Conservation (phyloP, 805 yeast genomes). For the Metahyphopichia silvanorum region DNA sequence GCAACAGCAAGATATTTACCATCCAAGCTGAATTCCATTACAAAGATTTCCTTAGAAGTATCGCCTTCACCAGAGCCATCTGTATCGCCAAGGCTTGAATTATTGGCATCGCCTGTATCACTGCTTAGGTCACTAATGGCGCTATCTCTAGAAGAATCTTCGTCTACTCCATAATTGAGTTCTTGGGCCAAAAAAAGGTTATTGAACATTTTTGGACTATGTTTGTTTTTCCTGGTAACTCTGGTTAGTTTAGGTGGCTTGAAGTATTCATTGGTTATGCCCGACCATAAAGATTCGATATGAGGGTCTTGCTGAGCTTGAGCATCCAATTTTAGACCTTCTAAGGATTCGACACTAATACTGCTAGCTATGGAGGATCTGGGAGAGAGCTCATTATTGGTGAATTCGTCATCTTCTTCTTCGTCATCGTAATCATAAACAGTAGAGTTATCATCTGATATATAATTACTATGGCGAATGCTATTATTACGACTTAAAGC, state of each 20-base stretch:
- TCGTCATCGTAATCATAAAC: slow-evolving; percentile 22
- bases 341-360: slow-evolving; percentile 1
- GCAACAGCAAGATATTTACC: slow-evolving; percentile 85
- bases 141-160: slow-evolving; percentile 2
- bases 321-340: too few species aligned
- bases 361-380: neutral
- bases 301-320: slow-evolving; percentile 10
- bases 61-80: neutral
- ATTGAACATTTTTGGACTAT: slow-evolving; percentile 44
- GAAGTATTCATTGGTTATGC: slow-evolving; percentile 34
- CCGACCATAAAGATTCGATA: slow-evolving; percentile 25
- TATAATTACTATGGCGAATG: too few species aligned
- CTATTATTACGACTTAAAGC: slow-evolving; percentile 3
- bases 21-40: slow-evolving; percentile 68
- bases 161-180: slow-evolving; percentile 20
- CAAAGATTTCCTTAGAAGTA: slow-evolving; percentile 57
- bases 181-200: slow-evolving; percentile 68
- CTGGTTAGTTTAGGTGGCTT: slow-evolving; percentile 56
- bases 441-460: slow-evolving; percentile 21
- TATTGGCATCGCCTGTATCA: neutral
- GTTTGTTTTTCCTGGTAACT: slow-evolving; percentile 43
- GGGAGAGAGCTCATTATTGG: slow-evolving; percentile 3
- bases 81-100: neutral
- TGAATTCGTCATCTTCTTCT: slow-evolving; percentile 9
- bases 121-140: neutral